These are phyloP conservation scores for Epichloe bromicola DNA, from an alignment of 2,329 filamentous ascomycete genomes.

Conservation along the genomic window DNA sequence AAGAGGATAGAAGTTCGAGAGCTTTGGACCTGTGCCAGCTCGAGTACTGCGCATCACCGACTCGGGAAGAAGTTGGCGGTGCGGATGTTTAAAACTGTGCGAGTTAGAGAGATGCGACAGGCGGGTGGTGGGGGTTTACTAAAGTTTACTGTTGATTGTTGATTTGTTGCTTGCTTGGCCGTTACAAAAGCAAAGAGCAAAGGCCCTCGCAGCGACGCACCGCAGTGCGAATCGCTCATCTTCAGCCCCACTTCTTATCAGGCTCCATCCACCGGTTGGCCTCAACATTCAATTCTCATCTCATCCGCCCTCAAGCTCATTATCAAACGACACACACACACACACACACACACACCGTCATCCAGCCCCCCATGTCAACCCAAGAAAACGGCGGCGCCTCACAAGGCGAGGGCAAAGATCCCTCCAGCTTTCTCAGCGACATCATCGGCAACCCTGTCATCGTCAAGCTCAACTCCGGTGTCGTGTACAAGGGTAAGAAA, in stretches of 20 bases:
- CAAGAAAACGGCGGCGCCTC: constrained; percentile 56
- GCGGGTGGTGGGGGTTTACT: not conserved
- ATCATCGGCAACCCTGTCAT: constrained; percentile 91
- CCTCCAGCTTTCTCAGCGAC: constrained; percentile 82
- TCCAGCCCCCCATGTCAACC: constrained; percentile 3
- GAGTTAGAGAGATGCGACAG: not conserved
- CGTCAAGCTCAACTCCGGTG: constrained; percentile 96
- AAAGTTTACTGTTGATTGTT: not conserved
- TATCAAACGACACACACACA: not conserved
- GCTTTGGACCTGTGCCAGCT: not conserved
- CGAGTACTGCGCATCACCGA: not conserved
- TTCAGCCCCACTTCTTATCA: not conserved
- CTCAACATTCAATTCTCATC: not conserved
- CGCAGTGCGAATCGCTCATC: not conserved
- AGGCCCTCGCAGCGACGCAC: no score
- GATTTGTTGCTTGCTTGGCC: not conserved
- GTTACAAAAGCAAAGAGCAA: no score
- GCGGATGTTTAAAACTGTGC: not conserved
- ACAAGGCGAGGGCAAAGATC: constrained; percentile 71
- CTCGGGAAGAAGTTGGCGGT: not conserved
- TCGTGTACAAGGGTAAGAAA: constrained; percentile 79
- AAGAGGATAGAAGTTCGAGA: not conserved
- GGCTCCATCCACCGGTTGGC: not conserved
- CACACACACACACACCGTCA: not conserved
- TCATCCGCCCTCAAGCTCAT: not conserved